Base-by-base conservation (phyloP, 1,139 yeast genomes). In the Yamadazyma atmosphaerica region DNA sequence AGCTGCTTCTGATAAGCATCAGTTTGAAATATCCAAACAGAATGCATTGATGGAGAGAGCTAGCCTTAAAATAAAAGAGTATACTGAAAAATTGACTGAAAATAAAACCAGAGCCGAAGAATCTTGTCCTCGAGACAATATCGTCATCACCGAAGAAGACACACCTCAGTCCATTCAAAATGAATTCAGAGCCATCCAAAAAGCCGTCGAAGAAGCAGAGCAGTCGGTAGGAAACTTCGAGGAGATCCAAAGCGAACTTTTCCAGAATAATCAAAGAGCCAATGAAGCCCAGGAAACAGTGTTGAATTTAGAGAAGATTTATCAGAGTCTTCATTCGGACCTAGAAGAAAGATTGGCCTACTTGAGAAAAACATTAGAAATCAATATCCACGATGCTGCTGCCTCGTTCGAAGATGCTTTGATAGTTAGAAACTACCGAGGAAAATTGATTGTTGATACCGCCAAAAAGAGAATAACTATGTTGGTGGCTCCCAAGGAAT, bases 371-470 rank as follows among this genome's bases (percentile, higher is more conserved):
- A 72, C 83, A 0, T 72, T 69, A 18, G 47, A 52, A 9, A 54
- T 57, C 26, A 56, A 59, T 16, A 57, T 65, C 14, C 52, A 56
- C n/a, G 62, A 65, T 37, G 74, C 74, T 1, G 56, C 58, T 19
- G 51, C 58, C 29, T 65, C 75, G 6, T 85, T 85, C 55, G 80
- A 79, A 47, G 65, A 71, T 32, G 78, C 88, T 0, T 61, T 85
- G 47, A 76, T 72, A 34, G 63, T 78, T 32, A 77, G 98, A 59
- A 88, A 88, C 2, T 89, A 86, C 56, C 72, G 74, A 13, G 98
- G 98, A 11, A 69, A 74, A 28, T 66, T 92, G 33, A 66, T 68
- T 9, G 82, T 90, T 56, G 84, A 84, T 47, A 77, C 75, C 42
- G 64, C 61, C 2, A 65, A 68, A n/a, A 70, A 72, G 40, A 65